A percentile compares a stretch with the other conserved stretches of the same genome.
phyloP scores from a whole-genome alignment of 768 basidiomycete genomes.

The Leccinum variicolor region DNA sequence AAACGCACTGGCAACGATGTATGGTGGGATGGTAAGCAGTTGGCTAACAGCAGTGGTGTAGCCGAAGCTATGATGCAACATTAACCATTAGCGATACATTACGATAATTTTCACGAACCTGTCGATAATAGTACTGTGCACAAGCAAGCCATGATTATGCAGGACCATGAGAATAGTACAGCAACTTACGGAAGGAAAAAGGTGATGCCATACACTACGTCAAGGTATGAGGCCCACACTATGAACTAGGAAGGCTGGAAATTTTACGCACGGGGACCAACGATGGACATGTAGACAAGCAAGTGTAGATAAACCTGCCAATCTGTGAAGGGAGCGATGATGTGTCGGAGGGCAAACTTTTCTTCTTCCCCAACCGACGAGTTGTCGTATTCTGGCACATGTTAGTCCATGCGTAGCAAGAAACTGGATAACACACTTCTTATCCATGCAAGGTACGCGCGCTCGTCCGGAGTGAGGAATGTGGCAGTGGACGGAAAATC shows the following conservation, averaged over 20 bases:
- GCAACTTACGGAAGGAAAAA: constrained; percentile 63
- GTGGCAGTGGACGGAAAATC: constrained; percentile 38
- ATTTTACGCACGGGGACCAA: constrained; percentile 51
- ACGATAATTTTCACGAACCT: not conserved
- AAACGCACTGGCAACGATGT: constrained; percentile 55
- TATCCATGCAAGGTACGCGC: constrained; percentile 15
- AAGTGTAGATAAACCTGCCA: constrained; percentile 50
- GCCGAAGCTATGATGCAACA: constrained; percentile 46
- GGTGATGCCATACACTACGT: constrained; percentile 63
- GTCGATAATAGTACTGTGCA: not conserved
- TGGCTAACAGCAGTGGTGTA: constrained; percentile 54
- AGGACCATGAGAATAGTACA: not conserved
- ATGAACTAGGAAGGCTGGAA: not conserved
- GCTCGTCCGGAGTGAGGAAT: constrained; percentile 17
- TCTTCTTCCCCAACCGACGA: constrained; percentile 41
- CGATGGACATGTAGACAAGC: constrained; percentile 42
- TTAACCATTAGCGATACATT: not conserved
- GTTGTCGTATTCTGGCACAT: constrained; percentile 40
- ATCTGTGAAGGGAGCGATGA: constrained; percentile 52
- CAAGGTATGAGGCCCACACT: not conserved
- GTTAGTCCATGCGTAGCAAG: constrained; percentile 47
- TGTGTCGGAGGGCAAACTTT: constrained; percentile 49
- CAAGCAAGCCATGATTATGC: not conserved
- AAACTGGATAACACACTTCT: constrained; percentile 10
- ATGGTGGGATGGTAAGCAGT: constrained; percentile 66